phyloP scores from a whole-genome alignment of 371 early-diverging fungal genomes.

The Mucor mucedo region DNA sequence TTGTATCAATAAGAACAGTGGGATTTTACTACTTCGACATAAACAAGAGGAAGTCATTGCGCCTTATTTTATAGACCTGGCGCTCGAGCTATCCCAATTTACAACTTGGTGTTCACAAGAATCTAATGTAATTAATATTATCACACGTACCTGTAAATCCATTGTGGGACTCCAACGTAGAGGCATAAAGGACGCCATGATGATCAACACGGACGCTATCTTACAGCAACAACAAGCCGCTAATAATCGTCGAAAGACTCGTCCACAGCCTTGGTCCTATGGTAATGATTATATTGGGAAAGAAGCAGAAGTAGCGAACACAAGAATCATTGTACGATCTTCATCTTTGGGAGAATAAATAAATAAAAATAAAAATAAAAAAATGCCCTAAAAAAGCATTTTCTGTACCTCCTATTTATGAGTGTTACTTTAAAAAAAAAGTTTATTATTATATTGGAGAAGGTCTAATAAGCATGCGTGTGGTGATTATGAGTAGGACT shows the following conservation, averaged over 20 bases:
- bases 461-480: conserved; percentile 31
- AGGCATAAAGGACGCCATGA: not conserved
- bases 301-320: conserved; percentile 7
- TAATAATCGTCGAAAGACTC: conserved; percentile 10
- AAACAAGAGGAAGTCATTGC: conserved; percentile 27
- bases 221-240: conserved; percentile 4
- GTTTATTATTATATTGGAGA: not conserved
- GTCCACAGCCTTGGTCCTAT: conserved; percentile 25
- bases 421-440: too few relatives aligned
- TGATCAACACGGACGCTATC: conserved; percentile 11
- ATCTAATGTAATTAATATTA: conserved; percentile 12
- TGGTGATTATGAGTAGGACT: conserved; percentile 17
- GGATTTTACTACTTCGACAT: conserved; percentile 15
- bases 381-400: too few relatives aligned
- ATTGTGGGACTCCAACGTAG: conserved; percentile 10
- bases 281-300: conserved; percentile 19
- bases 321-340: conserved; percentile 1
- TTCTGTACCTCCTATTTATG: too few relatives aligned
- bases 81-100: conserved; percentile 36
- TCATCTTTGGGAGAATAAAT: conserved; percentile 11
- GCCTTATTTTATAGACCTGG: conserved; percentile 33
- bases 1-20: conserved; percentile 1
- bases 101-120: conserved; percentile 28
- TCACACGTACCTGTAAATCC: conserved; percentile 24
- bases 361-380: too few relatives aligned